phyloP scores from a whole-genome alignment of 495 filamentous ascomycete species.

The Xylaria bambusicola region DNA sequence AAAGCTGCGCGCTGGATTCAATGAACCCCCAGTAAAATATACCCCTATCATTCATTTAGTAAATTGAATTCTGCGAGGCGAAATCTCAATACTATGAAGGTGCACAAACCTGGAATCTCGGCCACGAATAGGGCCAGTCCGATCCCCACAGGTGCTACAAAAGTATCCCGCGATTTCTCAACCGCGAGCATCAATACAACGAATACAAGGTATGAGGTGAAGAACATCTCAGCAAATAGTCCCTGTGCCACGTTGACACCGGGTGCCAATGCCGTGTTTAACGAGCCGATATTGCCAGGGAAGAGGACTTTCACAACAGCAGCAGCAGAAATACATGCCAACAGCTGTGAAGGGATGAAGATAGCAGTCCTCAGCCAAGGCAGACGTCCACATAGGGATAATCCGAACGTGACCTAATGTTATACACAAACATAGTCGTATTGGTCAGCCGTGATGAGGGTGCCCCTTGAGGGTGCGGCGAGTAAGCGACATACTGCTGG shows the following conservation, averaged over 20 bases:
- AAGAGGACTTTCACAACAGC: conserved; percentile 55
- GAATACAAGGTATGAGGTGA: conserved; percentile 71
- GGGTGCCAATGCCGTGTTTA: conserved; percentile 56
- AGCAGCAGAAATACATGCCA: conserved; percentile 55
- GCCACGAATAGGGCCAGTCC: conserved; percentile 69
- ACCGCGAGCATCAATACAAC: conserved; percentile 74
- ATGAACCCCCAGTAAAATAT: conserved; percentile 56
- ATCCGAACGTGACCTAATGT: conserved; percentile 48
- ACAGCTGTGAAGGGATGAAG: conserved; percentile 55
- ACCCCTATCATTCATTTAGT: conserved; percentile 40
- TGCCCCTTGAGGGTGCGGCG: not conserved
- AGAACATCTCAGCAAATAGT: conserved; percentile 71
- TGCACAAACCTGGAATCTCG: conserved; percentile 58
- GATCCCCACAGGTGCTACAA: conserved; percentile 72
- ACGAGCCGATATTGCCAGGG: conserved; percentile 49
- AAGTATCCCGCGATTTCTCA: conserved; percentile 75
- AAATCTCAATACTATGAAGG: too few relatives aligned
- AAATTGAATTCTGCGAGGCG: not conserved
- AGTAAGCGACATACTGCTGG: conserved; percentile 52
- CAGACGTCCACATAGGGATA: conserved; percentile 53
- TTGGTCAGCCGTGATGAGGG: not conserved
- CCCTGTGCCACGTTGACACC: conserved; percentile 64
- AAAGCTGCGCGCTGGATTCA: conserved; percentile 57
- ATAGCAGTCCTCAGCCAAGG: conserved; percentile 47
- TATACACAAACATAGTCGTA: not conserved